Evolutionary conservation across 2,329 filamentous ascomycete genomes (phyloP), one percentile per base, ranked within the genome.

Genomic region (Orbilia brochopaga): DNA sequence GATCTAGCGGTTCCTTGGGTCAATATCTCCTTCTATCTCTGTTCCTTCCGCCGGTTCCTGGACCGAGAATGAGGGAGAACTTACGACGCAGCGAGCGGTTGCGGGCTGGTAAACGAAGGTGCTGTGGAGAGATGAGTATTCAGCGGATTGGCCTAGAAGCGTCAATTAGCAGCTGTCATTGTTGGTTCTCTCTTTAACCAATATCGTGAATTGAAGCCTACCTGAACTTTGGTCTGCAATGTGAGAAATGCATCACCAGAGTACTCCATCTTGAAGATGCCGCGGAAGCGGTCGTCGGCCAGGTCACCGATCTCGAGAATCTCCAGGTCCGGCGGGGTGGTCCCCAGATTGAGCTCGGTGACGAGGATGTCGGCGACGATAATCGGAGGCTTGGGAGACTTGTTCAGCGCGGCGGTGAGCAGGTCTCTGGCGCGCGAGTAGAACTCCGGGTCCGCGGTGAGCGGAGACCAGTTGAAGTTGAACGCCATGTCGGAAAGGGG

Each of bases 381-480:
- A 79, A 97, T 97, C 72, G 94, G 94, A 65, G 94, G 94, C 79
- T 97, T 97, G 42, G 93, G 92, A 61, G 91, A 94, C 82, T 97
- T 97, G 85, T 99, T 99, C 78, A 99, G 85, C 37, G 94, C 94
- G 66, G 90, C 89, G 24, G 94, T 99, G 77, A 99, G 85, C 80
- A 97, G 90, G 79, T 97, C 92, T 80, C 92, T 90, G 57, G 94
- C 93, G 77, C 92, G 89, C 79, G 90, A 87, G 81, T 93, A 93
- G 81, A 94, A 94, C 77, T 88, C 86, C 78, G 91, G 93, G 83
- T 97, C 94, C 79, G 93, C 93, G 82, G 95, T 94, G 75, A 99
- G 85, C 79, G 94, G 94, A 86, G 92, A 96, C 94, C 94, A 99
- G 91, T 97, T 97, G 90, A 99, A 99, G 85, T 97, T 97, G 90